Percentiles rank a stretch among this genome's conserved stretches.
Conservation (phyloP, 2,329 filamentous ascomycete genomes). For the Fusarium tjaetaba region DNA sequence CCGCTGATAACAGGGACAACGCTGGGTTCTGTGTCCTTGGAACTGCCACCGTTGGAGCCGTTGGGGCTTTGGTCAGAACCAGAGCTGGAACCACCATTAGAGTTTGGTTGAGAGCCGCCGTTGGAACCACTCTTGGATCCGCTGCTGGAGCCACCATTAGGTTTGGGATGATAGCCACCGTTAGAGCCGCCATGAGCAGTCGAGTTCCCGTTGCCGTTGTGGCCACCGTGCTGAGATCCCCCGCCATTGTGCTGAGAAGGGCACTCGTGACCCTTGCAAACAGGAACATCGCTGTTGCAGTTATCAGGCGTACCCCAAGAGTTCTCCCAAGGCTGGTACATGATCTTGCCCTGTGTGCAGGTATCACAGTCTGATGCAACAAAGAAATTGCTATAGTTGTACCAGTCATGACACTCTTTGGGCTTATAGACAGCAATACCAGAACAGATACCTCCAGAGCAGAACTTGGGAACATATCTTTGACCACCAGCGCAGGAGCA, state of each 20-base stretch:
- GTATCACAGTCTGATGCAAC: constrained; percentile 8
- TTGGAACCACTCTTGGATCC: neutral
- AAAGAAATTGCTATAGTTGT: constrained; percentile 21
- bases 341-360: constrained; percentile 10
- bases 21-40: neutral
- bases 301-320: constrained; percentile 7
- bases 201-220: neutral
- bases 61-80: neutral
- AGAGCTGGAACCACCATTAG: neutral
- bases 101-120: neutral
- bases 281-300: neutral
- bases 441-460: constrained; percentile 17
- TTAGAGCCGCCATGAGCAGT: neutral
- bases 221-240: neutral
- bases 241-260: neutral
- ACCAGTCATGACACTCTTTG: constrained; percentile 21
- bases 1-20: neutral
- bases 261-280: neutral
- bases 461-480: constrained; percentile 30
- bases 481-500: constrained; percentile 30
- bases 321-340: constrained; percentile 35
- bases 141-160: no score
- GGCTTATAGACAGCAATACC: constrained; percentile 35
- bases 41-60: neutral
- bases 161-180: neutral